These are phyloP conservation scores for Penicillium taxi DNA, from an alignment of 495 filamentous ascomycete genomes.

Conservation along the genomic window DNA sequence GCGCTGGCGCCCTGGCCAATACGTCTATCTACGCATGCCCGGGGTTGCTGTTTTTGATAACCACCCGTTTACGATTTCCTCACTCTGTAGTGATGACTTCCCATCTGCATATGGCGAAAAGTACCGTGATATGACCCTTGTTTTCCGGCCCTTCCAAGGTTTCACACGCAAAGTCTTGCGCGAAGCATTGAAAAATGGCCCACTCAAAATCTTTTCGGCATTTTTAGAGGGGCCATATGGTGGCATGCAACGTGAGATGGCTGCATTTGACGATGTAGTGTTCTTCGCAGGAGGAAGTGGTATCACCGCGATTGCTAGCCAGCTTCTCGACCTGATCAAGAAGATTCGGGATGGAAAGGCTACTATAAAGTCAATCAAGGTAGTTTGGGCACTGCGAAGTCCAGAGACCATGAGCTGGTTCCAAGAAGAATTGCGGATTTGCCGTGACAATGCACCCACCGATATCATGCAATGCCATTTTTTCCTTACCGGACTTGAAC, in stretches of 20 bases:
- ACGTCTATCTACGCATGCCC: conserved; percentile 89
- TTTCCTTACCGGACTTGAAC: conserved; percentile 60
- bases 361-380: conserved; percentile 79
- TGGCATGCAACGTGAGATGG: conserved; percentile 83
- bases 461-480: conserved; percentile 87
- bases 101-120: conserved; percentile 80
- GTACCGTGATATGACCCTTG: conserved; percentile 78
- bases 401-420: conserved; percentile 97
- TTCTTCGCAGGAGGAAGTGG: conserved; percentile 91
- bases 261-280: conserved; percentile 87
- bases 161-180: conserved; percentile 77
- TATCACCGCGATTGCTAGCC: conserved; percentile 86
- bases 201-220: conserved; percentile 78
- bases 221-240: conserved; percentile 93
- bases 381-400: conserved; percentile 85
- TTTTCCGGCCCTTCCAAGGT: conserved; percentile 84
- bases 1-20: conserved; percentile 89
- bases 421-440: conserved; percentile 86
- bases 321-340: conserved; percentile 85
- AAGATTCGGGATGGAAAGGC: conserved; percentile 90
- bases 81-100: conserved; percentile 78
- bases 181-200: conserved; percentile 69
- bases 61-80: conserved; percentile 93
- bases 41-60: conserved; percentile 84
- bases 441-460: conserved; percentile 73